Evolutionary conservation across 495 filamentous ascomycete species (phyloP).

Genomic region (Umbilicaria muhlenbergii): DNA sequence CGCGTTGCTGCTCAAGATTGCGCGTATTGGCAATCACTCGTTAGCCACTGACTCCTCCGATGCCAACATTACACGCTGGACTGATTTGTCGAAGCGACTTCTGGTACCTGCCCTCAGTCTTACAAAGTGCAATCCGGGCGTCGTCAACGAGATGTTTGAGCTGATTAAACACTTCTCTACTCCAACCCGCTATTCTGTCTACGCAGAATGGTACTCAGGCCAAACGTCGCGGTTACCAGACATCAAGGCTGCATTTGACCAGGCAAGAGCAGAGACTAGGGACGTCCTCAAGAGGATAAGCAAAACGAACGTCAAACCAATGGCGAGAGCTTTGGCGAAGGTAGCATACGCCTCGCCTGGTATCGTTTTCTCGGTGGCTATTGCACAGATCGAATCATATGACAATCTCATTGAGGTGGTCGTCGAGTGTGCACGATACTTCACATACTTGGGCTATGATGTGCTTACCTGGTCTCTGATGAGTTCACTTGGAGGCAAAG

Average conservation of each 20-base stretch:
- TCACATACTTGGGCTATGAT: conserved; percentile 83
- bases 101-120: conserved; percentile 75
- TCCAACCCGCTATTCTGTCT: conserved; percentile 70
- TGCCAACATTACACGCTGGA: conserved; percentile 56
- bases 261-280: conserved; percentile 59
- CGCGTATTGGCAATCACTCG: conserved; percentile 64
- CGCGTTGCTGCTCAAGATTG: conserved; percentile 58
- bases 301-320: conserved; percentile 65
- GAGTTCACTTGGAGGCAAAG: conserved; percentile 58
- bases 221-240: conserved; percentile 59
- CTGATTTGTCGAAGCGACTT: conserved; percentile 62
- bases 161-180: conserved; percentile 65
- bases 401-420: conserved; percentile 85
- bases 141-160: conserved; percentile 71
- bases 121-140: conserved; percentile 62
- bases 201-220: conserved; percentile 80
- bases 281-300: conserved; percentile 73
- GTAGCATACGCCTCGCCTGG: conserved; percentile 74
- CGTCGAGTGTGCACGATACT: conserved; percentile 84
- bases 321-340: conserved; percentile 77
- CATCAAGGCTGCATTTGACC: conserved; percentile 63
- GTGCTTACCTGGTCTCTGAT: conserved; percentile 81
- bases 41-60: conserved; percentile 53
- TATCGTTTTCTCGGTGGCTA: conserved; percentile 75
- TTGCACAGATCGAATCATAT: conserved; percentile 79